Evolutionary conservation across 139 green algal genomes (phyloP).

Genomic region (Picochlorum sp.): DNA sequence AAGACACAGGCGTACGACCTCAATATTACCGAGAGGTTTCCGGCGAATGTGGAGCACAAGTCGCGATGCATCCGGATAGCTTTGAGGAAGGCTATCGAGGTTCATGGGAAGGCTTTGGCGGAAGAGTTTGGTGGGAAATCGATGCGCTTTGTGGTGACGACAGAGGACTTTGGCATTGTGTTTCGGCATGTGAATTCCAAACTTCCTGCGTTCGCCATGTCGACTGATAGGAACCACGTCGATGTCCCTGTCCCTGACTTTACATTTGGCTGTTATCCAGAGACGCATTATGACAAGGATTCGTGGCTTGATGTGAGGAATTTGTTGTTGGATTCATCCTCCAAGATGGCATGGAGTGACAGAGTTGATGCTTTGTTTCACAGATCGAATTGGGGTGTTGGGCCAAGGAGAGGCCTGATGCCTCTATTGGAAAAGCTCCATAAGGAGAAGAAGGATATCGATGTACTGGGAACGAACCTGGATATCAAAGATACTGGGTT

Average conservation of each 20-base stretch:
- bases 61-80: background rate
- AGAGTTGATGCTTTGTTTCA: constrained; percentile 17
- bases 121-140: constrained; percentile 5
- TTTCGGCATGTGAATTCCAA: constrained; percentile 10
- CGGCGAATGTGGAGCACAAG: constrained; percentile 6
- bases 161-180: constrained; percentile 29
- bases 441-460: background rate
- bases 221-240: constrained; percentile 18
- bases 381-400: constrained; percentile 29
- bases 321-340: constrained; percentile 11
- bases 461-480: constrained; percentile 13
- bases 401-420: constrained; percentile 18
- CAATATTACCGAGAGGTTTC: constrained; percentile 3
- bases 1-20: constrained; percentile 5
- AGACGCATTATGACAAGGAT: constrained; percentile 24
- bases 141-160: constrained; percentile 21
- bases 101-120: constrained; percentile 13
- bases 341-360: constrained; percentile 23
- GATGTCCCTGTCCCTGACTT: constrained; percentile 35
- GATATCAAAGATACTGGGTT: constrained; percentile 28
- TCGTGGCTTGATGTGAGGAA: constrained; percentile 20
- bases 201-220: constrained; percentile 30
- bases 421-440: constrained; percentile 17
- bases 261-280: constrained; percentile 30
- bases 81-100: constrained; percentile 20